Conservation (phyloP, 2,329 filamentous ascomycete species). For the Stemphylium vesicarium region DNA sequence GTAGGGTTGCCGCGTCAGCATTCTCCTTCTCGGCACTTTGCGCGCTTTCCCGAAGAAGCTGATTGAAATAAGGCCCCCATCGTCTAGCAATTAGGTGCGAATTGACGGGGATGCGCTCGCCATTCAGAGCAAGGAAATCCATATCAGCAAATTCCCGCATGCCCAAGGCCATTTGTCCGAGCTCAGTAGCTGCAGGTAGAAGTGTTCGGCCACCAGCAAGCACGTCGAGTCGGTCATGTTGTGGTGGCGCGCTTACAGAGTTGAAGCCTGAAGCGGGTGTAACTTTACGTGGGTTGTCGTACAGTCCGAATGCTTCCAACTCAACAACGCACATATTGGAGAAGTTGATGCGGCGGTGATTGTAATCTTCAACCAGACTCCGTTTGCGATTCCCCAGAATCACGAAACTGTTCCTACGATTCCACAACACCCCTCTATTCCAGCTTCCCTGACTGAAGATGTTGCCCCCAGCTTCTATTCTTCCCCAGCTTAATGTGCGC, state of each 20-base stretch:
- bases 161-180: constrained; percentile 79
- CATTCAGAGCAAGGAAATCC: constrained; percentile 91
- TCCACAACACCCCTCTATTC: constrained; percentile 95
- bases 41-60: constrained; percentile 80
- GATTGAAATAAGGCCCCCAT: constrained; percentile 97
- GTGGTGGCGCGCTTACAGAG: constrained; percentile 76
- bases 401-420: constrained; percentile 90
- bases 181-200: constrained; percentile 78
- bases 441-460: constrained; percentile 97
- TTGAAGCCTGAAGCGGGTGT: constrained; percentile 81
- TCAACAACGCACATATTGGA: constrained; percentile 97
- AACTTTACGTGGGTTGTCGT: constrained; percentile 87
- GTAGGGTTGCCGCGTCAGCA: constrained; percentile 75
- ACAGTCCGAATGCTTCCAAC: constrained; percentile 94
- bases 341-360: constrained; percentile 96
- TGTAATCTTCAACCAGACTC: constrained; percentile 96
- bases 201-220: constrained; percentile 78
- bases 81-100: constrained; percentile 84
- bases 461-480: constrained; percentile 89
- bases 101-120: constrained; percentile 91
- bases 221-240: constrained; percentile 58
- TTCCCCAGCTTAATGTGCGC: constrained; percentile 86
- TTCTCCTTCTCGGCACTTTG: constrained; percentile 63
- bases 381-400: constrained; percentile 93
- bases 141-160: constrained; percentile 92